These are phyloP conservation scores for Coemansia sp. DNA, from an alignment of 192 early-diverging fungal species.

Conservation along the genomic window DNA sequence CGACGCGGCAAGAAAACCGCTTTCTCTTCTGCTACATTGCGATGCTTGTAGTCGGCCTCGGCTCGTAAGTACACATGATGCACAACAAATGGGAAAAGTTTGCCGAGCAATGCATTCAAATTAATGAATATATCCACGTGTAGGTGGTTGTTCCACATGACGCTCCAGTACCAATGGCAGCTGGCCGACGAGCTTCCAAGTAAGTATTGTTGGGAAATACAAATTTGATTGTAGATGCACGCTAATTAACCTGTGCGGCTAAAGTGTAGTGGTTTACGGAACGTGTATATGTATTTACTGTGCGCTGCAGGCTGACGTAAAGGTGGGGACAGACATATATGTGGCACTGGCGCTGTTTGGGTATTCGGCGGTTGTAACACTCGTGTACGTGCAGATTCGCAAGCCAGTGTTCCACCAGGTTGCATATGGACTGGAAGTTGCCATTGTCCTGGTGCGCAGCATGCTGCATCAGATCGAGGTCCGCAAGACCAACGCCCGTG, in stretches of 20 bases:
- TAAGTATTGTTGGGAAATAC: conserved; percentile 63
- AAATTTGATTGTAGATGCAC: conserved; percentile 41
- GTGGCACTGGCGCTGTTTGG: conserved; percentile 38
- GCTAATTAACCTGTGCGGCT: neutral
- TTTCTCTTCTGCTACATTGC: conserved; percentile 53
- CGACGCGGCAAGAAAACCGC: conserved; percentile 52
- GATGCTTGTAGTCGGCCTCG: conserved; percentile 62
- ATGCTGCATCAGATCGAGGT: conserved; percentile 45
- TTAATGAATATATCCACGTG: neutral
- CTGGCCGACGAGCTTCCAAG: conserved; percentile 77
- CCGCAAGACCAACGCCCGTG: conserved; percentile 38
- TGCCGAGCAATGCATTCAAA: neutral
- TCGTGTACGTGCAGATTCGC: conserved; percentile 58
- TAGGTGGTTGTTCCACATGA: conserved; percentile 65
- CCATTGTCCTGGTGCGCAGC: conserved; percentile 53
- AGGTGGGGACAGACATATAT: conserved; percentile 29
- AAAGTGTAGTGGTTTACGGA: conserved; percentile 59
- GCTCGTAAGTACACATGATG: conserved; percentile 55
- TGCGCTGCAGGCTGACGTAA: conserved; percentile 42
- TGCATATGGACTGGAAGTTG: conserved; percentile 55
- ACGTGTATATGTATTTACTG: conserved; percentile 50
- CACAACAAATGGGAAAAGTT: neutral
- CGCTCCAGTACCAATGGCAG: conserved; percentile 66
- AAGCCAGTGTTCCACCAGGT: conserved; percentile 69
- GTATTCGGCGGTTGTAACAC: conserved; percentile 51